Evolutionary conservation across 768 basidiomycete species (phyloP).

Genomic region (Russula emetica): DNA sequence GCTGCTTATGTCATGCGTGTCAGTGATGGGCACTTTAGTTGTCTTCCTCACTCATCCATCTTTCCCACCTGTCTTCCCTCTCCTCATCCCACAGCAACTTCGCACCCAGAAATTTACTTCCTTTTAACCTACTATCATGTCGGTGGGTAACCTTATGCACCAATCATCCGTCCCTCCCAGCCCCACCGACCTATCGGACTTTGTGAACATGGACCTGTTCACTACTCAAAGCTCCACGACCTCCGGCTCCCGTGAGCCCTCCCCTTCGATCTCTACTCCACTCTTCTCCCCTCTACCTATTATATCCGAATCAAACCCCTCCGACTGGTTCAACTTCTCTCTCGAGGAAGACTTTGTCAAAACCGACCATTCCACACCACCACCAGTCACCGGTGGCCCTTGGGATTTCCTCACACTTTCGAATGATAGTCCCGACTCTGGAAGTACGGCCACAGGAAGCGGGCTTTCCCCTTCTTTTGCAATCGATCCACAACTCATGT

Average conservation of each 20-base stretch:
- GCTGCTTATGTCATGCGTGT: constrained; percentile 18
- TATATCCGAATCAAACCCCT: constrained; percentile 20
- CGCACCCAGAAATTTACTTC: neutral
- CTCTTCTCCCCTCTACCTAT: constrained; percentile 26
- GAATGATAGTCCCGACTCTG: constrained; percentile 31
- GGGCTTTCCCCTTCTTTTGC: constrained; percentile 37
- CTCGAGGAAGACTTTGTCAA: constrained; percentile 35
- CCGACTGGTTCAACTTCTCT: constrained; percentile 32
- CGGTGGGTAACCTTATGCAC: constrained; percentile 18
- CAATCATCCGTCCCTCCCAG: constrained; percentile 17
- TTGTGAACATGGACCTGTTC: constrained; percentile 28
- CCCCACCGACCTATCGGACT: constrained; percentile 25
- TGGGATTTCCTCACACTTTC: constrained; percentile 42
- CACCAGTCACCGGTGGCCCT: constrained; percentile 32
- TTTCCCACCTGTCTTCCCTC: constrained; percentile 21
- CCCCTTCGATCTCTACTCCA: constrained; percentile 22
- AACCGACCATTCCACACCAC: constrained; percentile 31
- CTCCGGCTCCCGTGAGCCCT: constrained; percentile 27
- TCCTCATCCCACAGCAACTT: constrained; percentile 8
- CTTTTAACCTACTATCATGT: constrained; percentile 13
- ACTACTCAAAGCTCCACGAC: constrained; percentile 15
- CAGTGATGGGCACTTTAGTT: neutral
- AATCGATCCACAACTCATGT: constrained; percentile 78
- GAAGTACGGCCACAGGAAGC: constrained; percentile 14
- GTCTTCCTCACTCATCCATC: constrained; percentile 10